Percentiles rank a stretch among this genome's conserved stretches.
These are phyloP conservation scores for Betula pendula DNA, from an alignment of 306 rosid genomes.

Conservation along the genomic window DNA sequence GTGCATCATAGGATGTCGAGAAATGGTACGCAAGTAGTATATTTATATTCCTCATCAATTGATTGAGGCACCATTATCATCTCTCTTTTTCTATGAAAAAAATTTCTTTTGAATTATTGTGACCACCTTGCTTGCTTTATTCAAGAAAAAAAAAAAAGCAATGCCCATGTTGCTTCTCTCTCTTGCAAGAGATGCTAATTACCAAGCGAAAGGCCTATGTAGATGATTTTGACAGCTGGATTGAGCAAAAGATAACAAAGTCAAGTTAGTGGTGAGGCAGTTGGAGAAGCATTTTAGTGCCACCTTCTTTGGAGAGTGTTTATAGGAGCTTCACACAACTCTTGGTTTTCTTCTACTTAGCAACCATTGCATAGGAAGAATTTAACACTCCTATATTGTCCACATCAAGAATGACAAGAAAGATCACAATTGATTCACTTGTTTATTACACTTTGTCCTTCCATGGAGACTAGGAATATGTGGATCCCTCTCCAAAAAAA, in stretches of 20 bases:
- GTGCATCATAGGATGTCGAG: too few relatives aligned
- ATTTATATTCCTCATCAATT: neutral
- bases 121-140: neutral
- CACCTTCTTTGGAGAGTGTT: neutral
- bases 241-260: conserved; percentile 4
- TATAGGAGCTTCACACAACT: neutral
- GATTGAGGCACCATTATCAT: neutral
- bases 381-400: neutral
- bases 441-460: neutral
- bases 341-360: neutral
- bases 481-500: too few relatives aligned
- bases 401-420: neutral
- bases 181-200: conserved; percentile 16
- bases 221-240: conserved; percentile 20
- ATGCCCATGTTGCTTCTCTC: neutral
- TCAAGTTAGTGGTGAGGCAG: conserved; percentile 12
- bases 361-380: conserved; percentile 3
- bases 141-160: conserved; percentile 1
- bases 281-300: conserved; percentile 16
- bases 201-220: neutral
- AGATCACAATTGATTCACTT: conserved; percentile 9
- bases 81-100: neutral
- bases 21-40: neutral
- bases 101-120: neutral
- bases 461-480: too few relatives aligned